Evolutionary conservation across 2,329 filamentous ascomycete species (phyloP), one percentile per base, ranked within the genome.

Genomic region (Ascochyta rabiei): DNA sequence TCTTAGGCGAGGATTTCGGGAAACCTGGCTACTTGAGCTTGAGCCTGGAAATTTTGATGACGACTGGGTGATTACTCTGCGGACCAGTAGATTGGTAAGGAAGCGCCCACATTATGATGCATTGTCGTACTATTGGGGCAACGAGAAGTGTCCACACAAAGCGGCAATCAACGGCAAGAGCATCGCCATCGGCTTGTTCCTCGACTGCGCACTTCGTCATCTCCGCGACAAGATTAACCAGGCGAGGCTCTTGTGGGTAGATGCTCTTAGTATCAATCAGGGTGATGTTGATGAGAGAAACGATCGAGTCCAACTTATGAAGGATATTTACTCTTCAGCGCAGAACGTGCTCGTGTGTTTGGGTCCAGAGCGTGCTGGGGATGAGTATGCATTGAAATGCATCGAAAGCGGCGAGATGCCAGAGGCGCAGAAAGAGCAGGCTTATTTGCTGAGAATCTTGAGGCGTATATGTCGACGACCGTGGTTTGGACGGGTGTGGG

Each of bases 401-500:
- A 47, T 53, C 7, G 19, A 16, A 13, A 7, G 34, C 1, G 16
- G 19, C 5, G 12, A 24, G n/a, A 12, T 47, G 1, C 43, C 43
- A 6, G 8, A 42, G 6, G 5, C 26, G 1, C 15, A 19, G 40
- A 30, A 31, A 6, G 37, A 34, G 10, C n/a, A 23, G 18, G 16
- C 16, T 8, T 4, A n/a, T 7, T 12, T 53, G 3, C 13, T 47
- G 7, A 13, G 3, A 6, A 4, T 7, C 2, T 2, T 43, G 6
- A 37, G 43, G 13, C 42, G 35, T 6, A 24, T 48, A 3, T 55
- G 45, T 18, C 35, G 21, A 18, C 56, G 43, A 3, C 39, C 50
- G 6, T 60, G 51, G 50, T 60, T 57, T 37, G 30, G 40, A n/a
- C 43, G 57, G 10, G 40, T 60, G 4, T 62, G 57, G 53, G 39